Conservation (phyloP, 371 early-diverging fungal species). For the Amoeboradix gromovi region DNA sequence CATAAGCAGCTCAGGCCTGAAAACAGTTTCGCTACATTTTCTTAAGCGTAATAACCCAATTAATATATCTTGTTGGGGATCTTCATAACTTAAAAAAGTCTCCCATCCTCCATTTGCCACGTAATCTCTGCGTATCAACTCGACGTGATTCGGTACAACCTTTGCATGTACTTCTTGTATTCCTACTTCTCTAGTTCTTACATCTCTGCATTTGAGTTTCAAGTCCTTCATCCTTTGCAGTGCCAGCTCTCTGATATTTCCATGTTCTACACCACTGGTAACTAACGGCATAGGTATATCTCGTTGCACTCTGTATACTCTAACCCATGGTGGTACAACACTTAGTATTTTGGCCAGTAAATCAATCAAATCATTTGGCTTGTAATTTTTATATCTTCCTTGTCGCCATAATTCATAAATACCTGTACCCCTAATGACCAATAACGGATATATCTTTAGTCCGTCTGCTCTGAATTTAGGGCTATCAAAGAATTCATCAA, state of each 20-base stretch:
- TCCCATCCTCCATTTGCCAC: slow-evolving; percentile 98
- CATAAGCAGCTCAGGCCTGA: slow-evolving; percentile 58
- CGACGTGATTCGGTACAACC: slow-evolving; percentile 65
- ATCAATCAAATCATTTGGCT: slow-evolving; percentile 92
- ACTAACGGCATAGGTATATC: slow-evolving; percentile 99
- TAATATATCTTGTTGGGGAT: slow-evolving; percentile 88
- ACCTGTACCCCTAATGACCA: slow-evolving; percentile 98
- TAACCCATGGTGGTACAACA: slow-evolving; percentile 97
- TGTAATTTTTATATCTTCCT: slow-evolving; percentile 90
- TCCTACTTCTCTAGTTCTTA: slow-evolving; percentile 97
- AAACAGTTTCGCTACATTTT: slow-evolving; percentile 63
- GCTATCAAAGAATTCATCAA: slow-evolving; percentile 97
- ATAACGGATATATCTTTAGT: slow-evolving; percentile 94
- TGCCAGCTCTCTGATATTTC: slow-evolving; percentile 92
- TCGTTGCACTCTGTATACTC: slow-evolving; percentile 96
- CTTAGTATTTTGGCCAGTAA: slow-evolving; percentile 87
- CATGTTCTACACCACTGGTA: slow-evolving; percentile 96
- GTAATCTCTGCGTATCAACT: slow-evolving; percentile 94
- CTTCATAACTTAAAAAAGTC: slow-evolving; percentile 96
- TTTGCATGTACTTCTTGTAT: slow-evolving; percentile 94
- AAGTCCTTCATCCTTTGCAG: slow-evolving; percentile 89
- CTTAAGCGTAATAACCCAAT: slow-evolving; percentile 88
- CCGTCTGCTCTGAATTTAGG: slow-evolving; percentile 97
- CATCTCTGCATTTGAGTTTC: slow-evolving; percentile 89
- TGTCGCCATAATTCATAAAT: slow-evolving; percentile 98